phyloP scores from a whole-genome alignment of 148 eudicot species.

The Rhododendron ovatum region DNA sequence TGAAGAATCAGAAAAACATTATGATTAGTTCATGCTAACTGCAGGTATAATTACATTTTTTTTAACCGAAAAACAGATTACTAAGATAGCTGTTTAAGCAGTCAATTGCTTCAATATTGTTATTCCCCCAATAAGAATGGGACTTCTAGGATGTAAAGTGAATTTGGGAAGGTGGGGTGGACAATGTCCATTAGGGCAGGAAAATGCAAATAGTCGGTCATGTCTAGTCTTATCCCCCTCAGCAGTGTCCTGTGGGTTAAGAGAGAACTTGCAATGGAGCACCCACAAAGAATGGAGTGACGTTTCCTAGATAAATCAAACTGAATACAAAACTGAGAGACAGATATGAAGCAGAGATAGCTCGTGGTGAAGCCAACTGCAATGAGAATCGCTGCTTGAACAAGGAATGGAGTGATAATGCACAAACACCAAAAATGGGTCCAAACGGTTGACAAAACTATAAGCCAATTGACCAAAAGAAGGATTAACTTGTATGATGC shows the following conservation, averaged over 20 bases:
- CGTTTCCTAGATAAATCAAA: background rate
- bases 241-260: background rate
- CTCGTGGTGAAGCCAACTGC: background rate
- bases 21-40: background rate
- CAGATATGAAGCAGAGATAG: background rate
- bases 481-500: background rate
- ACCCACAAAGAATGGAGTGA: background rate
- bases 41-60: background rate
- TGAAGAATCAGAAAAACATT: constrained; percentile 10
- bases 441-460: background rate
- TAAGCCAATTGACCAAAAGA: background rate
- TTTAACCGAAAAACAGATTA: background rate
- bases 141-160: background rate
- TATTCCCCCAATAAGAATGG: background rate
- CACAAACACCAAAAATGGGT: background rate
- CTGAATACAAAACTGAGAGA: background rate
- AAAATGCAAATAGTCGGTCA: background rate
- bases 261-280: background rate
- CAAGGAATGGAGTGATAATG: background rate
- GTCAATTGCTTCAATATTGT: background rate
- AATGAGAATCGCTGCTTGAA: background rate
- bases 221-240: background rate
- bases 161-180: background rate
- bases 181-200: background rate
- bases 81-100: background rate